Evolutionary conservation across 192 early-diverging fungal species (phyloP).

Genomic region (Backusella parvicylindrica): DNA sequence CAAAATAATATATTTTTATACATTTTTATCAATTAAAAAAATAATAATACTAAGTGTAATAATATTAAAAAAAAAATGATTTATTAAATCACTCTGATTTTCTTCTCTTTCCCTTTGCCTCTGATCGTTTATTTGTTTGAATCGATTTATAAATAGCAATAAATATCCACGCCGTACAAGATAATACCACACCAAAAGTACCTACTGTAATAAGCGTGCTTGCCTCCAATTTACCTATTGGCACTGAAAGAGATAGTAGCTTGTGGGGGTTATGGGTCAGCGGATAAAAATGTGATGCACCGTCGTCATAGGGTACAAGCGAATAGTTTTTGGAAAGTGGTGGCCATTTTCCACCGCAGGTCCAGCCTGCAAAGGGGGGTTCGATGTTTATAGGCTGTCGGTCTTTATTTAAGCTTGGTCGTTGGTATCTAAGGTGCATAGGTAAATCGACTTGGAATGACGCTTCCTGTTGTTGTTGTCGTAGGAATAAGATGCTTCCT

Average conservation of each 20-base stretch:
- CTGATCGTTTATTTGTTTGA: conserved; percentile 15
- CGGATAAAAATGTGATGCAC: background rate
- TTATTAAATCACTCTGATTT: conserved; percentile 23
- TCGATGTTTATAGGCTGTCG: conserved; percentile 13
- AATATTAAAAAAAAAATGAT: too few species aligned
- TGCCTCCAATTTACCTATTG: conserved; percentile 7
- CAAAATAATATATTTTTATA: conserved; percentile 6
- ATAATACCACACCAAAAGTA: background rate
- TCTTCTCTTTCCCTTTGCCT: conserved; percentile 35
- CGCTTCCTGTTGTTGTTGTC: background rate
- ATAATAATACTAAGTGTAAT: too few species aligned
- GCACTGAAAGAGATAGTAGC: background rate
- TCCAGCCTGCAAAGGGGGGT: conserved; percentile 27
- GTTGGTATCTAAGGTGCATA: conserved; percentile 25
- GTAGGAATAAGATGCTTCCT: conserved; percentile 17
- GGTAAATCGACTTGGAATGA: conserved; percentile 11
- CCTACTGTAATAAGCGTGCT: background rate
- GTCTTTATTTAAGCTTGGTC: background rate
- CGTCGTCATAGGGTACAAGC: background rate
- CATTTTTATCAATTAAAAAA: too few species aligned
- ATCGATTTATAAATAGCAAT: background rate
- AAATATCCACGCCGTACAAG: conserved; percentile 3
- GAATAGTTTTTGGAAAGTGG: background rate
- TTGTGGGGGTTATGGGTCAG: background rate
- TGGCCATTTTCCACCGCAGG: conserved; percentile 2